Evolutionary conservation across 495 filamentous ascomycete genomes (phyloP), one percentile per base, ranked within the genome.

Genomic region (Lasiosphaeria ovina): DNA sequence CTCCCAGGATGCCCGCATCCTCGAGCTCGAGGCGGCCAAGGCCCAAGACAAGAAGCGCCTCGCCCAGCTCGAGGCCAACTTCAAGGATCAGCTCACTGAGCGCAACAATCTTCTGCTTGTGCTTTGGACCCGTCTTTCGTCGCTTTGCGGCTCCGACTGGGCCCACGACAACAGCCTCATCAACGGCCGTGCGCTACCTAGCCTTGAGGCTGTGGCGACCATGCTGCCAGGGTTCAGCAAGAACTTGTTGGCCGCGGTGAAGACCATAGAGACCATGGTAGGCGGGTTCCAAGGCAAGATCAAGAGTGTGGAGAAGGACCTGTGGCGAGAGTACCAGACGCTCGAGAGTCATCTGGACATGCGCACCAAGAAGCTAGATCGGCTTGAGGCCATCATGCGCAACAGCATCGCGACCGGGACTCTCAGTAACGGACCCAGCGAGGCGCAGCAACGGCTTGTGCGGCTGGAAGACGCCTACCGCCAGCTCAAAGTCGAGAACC

Each of bases 71-170:
- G 93, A 98, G 71, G 77, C 84, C 55, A 84, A 85, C 60, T 90
- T 87, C 77, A 88, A 87, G 66, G 92, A 97, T 49, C 91, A 96
- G 71, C 83, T 98, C 38, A 82, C 79, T 14, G 94, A 98, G 72
- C 89, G 94, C 55, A 97, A 98, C 70, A 87, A 87, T 42, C 82
- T 98, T 49, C 83, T 97, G 34, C 83, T 95, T 11, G 80, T 84
- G 12, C 79, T 97, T 14, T 98, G 94, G 94, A 91, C 91, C 55
- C 85, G 91, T 34, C 80, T 98, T 12, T 90, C 89, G 3, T 77
- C 86, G 8, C 86, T 97, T 55, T 98, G 95, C 65, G 94, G 94
- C 35, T 79, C 83, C 0, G 94, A 98, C 68, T 98, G 94, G 94
- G 85, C 89, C 0, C 89, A 96, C 63, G 86, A 90, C 61, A 93